Base-by-base conservation (phyloP, 352 stramenopile species). In the Phytophthora podocarpi region DNA sequence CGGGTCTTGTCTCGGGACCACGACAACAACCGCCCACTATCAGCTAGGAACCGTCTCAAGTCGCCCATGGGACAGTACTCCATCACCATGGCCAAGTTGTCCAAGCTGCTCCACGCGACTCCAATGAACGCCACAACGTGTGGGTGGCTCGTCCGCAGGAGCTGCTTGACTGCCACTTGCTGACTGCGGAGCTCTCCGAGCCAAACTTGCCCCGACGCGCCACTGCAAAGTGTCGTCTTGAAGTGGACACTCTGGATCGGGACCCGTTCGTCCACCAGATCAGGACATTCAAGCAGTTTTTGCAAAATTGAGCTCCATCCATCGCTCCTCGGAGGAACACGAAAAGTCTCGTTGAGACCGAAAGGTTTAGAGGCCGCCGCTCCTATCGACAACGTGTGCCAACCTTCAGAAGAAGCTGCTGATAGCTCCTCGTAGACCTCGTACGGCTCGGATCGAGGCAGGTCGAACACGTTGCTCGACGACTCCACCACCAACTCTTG, bases 151-250 rank as follows among this genome's bases (percentile, higher is more conserved):
- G 57, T 48, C 34, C 53, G 54, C 16, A 78, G 35, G n/a, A 86
- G 45, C 21, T 50, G 46, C 53, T 82, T 83, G 43, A 82, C 67
- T 2, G 74, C 68, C 1, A 86, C 72, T 15, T 62, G 49, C 9
- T 78, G 15, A n/a, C 45, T 39, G 7, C 48, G 40, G 34, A 65
- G 71, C 7, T 36, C 11, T 2, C 55, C 65, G 4, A 59, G 27
- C 60, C 66, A 86, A 18, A 83, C 59, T 23, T 86, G 59, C 1
- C 70, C 70, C 13, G 67, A 79, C 10, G 52, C 65, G 2, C 73
- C 73, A 15, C 46, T 48, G 10, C 40, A 73, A 28, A 82, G 27
- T 5, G 64, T 64, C 20, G 57, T 20, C 9, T 62, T 35, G 13
- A 63, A 48, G 0, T 54, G 10, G 15, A 82, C 36, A 32, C 45